Evolutionary conservation across 2,329 filamentous ascomycete genomes (phyloP), one percentile per base, ranked within the genome.

Genomic region (Alternaria sp.): DNA sequence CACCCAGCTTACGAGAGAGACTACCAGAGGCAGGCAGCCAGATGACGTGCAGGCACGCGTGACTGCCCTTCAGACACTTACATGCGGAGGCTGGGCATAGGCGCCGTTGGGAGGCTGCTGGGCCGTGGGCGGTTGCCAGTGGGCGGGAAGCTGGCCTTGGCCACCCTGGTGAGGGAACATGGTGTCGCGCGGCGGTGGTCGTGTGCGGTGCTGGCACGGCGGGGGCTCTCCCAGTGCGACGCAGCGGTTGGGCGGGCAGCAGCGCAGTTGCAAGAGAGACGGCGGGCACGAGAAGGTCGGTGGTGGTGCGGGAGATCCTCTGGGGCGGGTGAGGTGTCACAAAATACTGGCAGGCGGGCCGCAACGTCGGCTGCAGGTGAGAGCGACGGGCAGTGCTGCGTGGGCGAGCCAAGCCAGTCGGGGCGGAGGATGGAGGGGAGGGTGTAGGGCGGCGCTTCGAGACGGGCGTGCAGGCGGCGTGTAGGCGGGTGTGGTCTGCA

Each of bases 101-200:
- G 76, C 63, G 67, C 74, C 77, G 69, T 75, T 78, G 57, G 76
- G 69, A 56, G 77, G 75, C 68, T 77, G 74, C 65, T 76, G 74
- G 32, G 73, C 65, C 44, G 73, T 74, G 17, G 76, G 76, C 54
- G 77, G 77, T 65, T 79, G 76, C 76, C 77, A 79, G 66, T 80
- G 77, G 30, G 77, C 72, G 61, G 77, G 77, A 60, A 78, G 72
- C 69, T 79, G 78, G 68, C 77, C 77, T 65, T 77, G 77, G 72
- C 74, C 75, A 57, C 68, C 73, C 67, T 73, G 67, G 67, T 78
- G 75, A 69, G 77, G 75, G 62, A 77, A 79, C 77, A 79, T 79
- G 66, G 65, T 47, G 25, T 46, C 47, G 11, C 50, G 55, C 23
- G 53, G 57, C 47, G 47, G 58, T 58, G 43, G 49, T 19, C 25